Percentiles rank a stretch among this genome's conserved stretches.
phyloP scores from a whole-genome alignment of 345 rosid species.

The Nephelium lappaceum region DNA sequence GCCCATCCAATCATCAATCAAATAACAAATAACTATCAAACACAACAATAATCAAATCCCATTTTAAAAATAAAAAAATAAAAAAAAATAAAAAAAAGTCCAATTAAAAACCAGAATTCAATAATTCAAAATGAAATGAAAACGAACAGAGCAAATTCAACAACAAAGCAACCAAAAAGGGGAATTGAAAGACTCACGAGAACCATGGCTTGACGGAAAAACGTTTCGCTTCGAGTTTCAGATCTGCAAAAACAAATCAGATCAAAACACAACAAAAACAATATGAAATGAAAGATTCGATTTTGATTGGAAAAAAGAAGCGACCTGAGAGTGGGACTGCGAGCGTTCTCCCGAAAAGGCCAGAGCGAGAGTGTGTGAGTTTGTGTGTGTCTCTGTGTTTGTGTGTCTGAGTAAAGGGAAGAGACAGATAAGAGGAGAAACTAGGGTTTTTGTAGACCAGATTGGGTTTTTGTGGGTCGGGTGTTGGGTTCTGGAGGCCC shows the following conservation, averaged over 20 bases:
- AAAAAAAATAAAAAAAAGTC: too few relatives aligned
- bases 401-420: not conserved
- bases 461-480: too few relatives aligned
- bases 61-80: too few relatives aligned
- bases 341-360: constrained; percentile 13
- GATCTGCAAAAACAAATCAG: constrained; percentile 46
- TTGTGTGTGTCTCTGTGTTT: too few relatives aligned
- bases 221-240: constrained; percentile 37
- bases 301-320: not conserved
- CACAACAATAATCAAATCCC: too few relatives aligned
- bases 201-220: constrained; percentile 61
- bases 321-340: constrained; percentile 7
- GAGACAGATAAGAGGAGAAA: not conserved
- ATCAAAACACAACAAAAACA: not conserved
- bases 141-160: too few relatives aligned
- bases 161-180: not conserved
- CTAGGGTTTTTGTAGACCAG: constrained; percentile 20
- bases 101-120: not conserved
- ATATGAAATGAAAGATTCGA: too few relatives aligned
- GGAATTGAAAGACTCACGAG: constrained; percentile 50
- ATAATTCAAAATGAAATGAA: not conserved
- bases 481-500: too few relatives aligned
- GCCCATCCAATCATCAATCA: too few relatives aligned
- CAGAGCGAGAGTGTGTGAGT: not conserved
- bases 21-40: too few relatives aligned